These are phyloP conservation scores for Paramecium biaurelia DNA, from an alignment of 73 alveolate species.

Conservation along the genomic window DNA sequence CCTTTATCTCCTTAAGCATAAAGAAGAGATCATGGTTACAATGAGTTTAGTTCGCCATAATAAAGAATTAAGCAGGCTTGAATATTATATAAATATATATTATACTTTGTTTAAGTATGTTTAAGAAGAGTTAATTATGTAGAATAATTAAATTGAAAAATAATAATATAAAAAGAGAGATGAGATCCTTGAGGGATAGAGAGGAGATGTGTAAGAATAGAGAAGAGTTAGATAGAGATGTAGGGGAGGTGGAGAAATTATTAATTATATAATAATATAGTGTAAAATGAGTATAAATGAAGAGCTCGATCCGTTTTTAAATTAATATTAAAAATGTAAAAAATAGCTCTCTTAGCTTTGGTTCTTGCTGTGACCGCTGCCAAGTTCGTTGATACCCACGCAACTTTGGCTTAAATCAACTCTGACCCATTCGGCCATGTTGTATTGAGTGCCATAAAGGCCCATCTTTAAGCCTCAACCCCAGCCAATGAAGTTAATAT, in stretches of 20 bases:
- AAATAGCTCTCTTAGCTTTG: conserved; percentile 46
- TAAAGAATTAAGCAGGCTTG: conserved; percentile 17
- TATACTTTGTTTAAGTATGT: background rate
- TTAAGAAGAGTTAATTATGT: background rate
- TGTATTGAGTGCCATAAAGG: conserved; percentile 51
- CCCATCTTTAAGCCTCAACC: conserved; percentile 40
- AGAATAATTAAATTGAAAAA: background rate
- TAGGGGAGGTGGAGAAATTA: background rate
- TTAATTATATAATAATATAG: background rate
- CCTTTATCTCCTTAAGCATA: background rate
- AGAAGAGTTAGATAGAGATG: background rate
- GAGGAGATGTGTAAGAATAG: background rate
- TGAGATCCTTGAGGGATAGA: background rate
- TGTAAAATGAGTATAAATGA: background rate
- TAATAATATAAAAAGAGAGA: background rate
- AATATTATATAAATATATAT: background rate
- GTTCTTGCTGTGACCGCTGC: conserved; percentile 55
- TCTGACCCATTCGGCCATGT: conserved; percentile 52
- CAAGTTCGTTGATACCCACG: conserved; percentile 35
- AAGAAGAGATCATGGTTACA: background rate
- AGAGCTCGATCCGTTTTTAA: conserved; percentile 49
- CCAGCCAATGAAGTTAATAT: conserved; percentile 55
- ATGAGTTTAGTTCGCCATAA: background rate
- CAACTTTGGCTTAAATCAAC: conserved; percentile 44
- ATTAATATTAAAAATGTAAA: conserved; percentile 41